phyloP scores from a whole-genome alignment of 2,329 filamentous ascomycete species.

The Fusarium longipes region DNA sequence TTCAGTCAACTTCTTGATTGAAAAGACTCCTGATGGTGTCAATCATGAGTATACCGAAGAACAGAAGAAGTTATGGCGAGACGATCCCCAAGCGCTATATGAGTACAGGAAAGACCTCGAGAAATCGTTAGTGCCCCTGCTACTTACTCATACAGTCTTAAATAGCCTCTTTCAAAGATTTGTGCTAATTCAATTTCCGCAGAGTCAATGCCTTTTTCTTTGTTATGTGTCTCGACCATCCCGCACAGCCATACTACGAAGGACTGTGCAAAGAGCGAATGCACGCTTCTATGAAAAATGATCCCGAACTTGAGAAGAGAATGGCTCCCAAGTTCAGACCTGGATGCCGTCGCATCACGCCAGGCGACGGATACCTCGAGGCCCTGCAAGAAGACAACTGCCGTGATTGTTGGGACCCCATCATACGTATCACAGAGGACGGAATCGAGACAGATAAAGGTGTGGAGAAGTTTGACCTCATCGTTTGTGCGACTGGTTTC shows the following conservation, averaged over 20 bases:
- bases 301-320: neutral
- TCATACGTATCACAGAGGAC: neutral
- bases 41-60: conserved; percentile 5
- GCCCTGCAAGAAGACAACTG: conserved; percentile 8
- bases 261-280: conserved; percentile 5
- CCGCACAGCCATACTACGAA: conserved; percentile 2
- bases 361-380: conserved; percentile 7
- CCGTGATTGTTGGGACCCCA: neutral
- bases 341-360: neutral
- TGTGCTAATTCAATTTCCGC: neutral
- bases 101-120: conserved; percentile 8
- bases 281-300: conserved; percentile 5
- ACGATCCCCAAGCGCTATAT: neutral
- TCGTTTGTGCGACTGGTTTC: conserved; percentile 13
- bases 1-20: conserved; percentile 4
- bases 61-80: conserved; percentile 2
- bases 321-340: neutral
- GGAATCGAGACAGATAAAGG: neutral
- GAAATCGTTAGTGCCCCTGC: neutral
- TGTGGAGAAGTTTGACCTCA: conserved; percentile 2
- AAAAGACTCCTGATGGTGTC: conserved; percentile 1
- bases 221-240: conserved; percentile 13
- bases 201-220: conserved; percentile 12
- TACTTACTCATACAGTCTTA: accelerated
- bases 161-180: accelerated